These are phyloP conservation scores for Gardenia jasminoides DNA, from an alignment of 257 asterid genomes.

Conservation along the genomic window DNA sequence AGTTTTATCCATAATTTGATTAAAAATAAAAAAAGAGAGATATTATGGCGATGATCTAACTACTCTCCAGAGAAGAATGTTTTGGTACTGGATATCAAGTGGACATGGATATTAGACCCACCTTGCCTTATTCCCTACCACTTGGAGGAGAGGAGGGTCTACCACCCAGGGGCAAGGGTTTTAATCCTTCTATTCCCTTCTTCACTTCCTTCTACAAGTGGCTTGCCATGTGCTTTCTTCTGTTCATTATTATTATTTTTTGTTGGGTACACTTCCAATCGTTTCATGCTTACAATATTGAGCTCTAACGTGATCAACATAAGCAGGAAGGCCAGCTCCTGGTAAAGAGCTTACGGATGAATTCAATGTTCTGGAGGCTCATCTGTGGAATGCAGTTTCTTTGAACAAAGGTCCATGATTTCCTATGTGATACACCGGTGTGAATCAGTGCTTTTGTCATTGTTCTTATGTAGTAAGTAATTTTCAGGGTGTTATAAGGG, in stretches of 20 bases:
- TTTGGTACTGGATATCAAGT: background rate
- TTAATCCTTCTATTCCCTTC: background rate
- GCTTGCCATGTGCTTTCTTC: background rate
- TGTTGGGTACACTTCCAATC: background rate
- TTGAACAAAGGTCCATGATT: constrained; percentile 64
- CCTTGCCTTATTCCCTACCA: no score
- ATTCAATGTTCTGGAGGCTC: constrained; percentile 91
- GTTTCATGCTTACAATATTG: background rate
- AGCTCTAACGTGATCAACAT: constrained; percentile 14
- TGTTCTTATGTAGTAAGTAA: constrained; percentile 16
- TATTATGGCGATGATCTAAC: no score
- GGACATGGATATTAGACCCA: background rate
- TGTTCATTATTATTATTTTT: no score
- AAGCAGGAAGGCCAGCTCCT: constrained; percentile 91
- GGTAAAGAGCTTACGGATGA: constrained; percentile 89
- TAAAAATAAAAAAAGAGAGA: no score
- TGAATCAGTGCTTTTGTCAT: background rate
- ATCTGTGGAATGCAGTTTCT: constrained; percentile 89
- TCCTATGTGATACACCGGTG: constrained; percentile 10
- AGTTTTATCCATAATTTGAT: no score
- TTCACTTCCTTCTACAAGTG: background rate
- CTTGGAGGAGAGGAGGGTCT: no score
- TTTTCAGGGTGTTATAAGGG: constrained; percentile 92
- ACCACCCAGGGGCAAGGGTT: background rate
- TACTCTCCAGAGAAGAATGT: background rate